A percentile compares a stretch with the other conserved stretches of the same genome.
These are phyloP conservation scores for Pseudoscleropodium purum DNA, from an alignment of 225 moss, liverwort and hornwort species.

Conservation along the genomic window DNA sequence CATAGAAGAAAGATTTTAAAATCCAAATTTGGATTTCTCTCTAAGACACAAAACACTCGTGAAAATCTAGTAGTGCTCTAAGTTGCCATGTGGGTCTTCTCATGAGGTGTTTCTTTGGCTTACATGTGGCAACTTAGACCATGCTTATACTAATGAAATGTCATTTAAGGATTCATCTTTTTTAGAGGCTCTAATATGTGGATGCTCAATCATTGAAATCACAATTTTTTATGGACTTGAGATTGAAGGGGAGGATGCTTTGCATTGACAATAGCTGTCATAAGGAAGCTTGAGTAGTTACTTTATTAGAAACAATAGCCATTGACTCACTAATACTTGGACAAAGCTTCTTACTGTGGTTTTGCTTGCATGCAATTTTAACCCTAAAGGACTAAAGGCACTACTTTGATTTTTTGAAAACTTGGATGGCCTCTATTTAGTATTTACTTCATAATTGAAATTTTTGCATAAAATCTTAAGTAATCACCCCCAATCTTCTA, in stretches of 20 bases:
- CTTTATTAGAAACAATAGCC: background rate
- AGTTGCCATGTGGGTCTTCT: too few relatives aligned
- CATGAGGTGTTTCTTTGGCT: too few relatives aligned
- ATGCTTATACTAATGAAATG: too few relatives aligned
- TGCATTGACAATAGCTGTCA: fast-evolving
- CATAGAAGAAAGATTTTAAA: background rate
- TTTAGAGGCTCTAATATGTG: background rate
- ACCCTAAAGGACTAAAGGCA: background rate
- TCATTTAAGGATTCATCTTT: too few relatives aligned
- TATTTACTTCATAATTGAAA: background rate
- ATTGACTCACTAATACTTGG: background rate
- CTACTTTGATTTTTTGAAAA: background rate
- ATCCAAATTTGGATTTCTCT: fast-evolving
- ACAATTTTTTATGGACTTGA: too few relatives aligned
- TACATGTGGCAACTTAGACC: too few relatives aligned
- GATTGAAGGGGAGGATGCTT: too few relatives aligned
- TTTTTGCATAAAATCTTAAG: background rate
- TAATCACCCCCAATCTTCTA: too few relatives aligned
- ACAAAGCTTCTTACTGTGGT: background rate
- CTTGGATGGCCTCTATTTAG: fast-evolving
- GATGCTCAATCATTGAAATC: too few relatives aligned
- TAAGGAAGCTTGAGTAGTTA: background rate
- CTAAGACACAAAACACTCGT: background rate
- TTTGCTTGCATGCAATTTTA: background rate
- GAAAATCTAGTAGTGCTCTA: background rate